Base-by-base conservation (phyloP, 148 eudicot species). In the Oxyria digyna region DNA sequence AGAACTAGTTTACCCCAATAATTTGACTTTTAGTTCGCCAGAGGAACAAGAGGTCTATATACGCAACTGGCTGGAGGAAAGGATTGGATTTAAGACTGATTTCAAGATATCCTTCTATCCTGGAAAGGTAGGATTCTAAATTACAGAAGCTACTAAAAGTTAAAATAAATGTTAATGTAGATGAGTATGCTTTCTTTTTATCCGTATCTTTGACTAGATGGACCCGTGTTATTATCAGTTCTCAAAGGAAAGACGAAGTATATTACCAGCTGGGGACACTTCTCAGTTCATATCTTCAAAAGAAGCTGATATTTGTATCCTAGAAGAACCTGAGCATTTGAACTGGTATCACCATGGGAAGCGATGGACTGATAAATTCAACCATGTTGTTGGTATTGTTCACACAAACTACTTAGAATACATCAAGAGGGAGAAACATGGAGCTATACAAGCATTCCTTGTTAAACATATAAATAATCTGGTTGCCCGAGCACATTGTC, bases 341-440 rank as follows among this genome's bases (percentile, higher is more conserved):
- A 94, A 90, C 69, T 94, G 98, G 98, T 94, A 94, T 77, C 96
- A 94, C 76, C 98, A 94, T 85, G 98, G 98, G 49, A 88, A 81
- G 72, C 85, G 98, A 18, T 94, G 98, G 98, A 94, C 97, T 73
- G 97, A 90, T 75, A 94, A 90, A 81, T 94, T 94, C 72, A 90
- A 90, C 80, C 97, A 94, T 78, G 98, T 94, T 29, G 96, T 94
- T 66, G 98, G 98, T 72, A 74, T 94, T 68, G 98, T 94, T 76
- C 98, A 94, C 78, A 94, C 98, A 21, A 94, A 94, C 77, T 94
- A 94, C 83, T 81, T 94, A 80, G 98, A 94, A 67, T 94, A 94
- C 78, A 90, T 94, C 77, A 94, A 94, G 83, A 86, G 98, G 80
- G 98, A 94, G 31, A 83, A 90, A 76, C 86, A 94, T 81, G 96